Percentiles rank a stretch among this genome's conserved stretches.
Evolutionary conservation across 169 alveolate species (phyloP).

Genomic region (Plasmodium billcollinsi): DNA sequence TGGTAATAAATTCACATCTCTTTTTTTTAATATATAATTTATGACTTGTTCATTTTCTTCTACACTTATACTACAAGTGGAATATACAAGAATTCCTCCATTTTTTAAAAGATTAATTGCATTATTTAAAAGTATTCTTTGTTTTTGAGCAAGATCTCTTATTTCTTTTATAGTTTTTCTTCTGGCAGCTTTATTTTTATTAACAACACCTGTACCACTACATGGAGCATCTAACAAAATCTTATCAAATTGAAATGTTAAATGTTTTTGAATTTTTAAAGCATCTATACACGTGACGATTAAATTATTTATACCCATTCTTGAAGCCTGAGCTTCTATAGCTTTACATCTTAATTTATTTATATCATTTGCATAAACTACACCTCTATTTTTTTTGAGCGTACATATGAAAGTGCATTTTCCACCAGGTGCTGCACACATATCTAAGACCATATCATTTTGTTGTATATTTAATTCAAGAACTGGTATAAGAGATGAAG

Average conservation of each 20-base stretch:
- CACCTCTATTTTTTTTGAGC: constrained; percentile 95
- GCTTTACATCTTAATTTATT: constrained; percentile 94
- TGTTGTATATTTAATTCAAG: constrained; percentile 80
- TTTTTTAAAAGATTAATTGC: constrained; percentile 96
- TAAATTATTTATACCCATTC: constrained; percentile 95
- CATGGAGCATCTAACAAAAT: constrained; percentile 97
- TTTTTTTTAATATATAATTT: constrained; percentile 93
- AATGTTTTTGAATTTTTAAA: constrained; percentile 89
- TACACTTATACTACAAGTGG: constrained; percentile 97
- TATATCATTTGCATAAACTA: constrained; percentile 94
- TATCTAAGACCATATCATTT: constrained; percentile 93
- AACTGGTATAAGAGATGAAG: constrained; percentile 96
- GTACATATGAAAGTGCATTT: constrained; percentile 96
- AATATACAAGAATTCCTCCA: constrained; percentile 98
- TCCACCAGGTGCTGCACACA: constrained; percentile 99
- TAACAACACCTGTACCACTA: constrained; percentile 97
- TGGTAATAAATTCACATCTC: constrained; percentile 90
- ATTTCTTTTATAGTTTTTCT: constrained; percentile 93
- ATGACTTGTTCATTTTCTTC: constrained; percentile 98
- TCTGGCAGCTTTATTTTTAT: constrained; percentile 96
- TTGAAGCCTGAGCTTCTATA: constrained; percentile 86
- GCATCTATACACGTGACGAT: constrained; percentile 95
- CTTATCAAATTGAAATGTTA: constrained; percentile 93
- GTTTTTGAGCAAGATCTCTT: constrained; percentile 93
- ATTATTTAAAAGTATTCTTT: constrained; percentile 94